Conservation (phyloP, 495 filamentous ascomycete species). For the Podospora fimiseda region DNA sequence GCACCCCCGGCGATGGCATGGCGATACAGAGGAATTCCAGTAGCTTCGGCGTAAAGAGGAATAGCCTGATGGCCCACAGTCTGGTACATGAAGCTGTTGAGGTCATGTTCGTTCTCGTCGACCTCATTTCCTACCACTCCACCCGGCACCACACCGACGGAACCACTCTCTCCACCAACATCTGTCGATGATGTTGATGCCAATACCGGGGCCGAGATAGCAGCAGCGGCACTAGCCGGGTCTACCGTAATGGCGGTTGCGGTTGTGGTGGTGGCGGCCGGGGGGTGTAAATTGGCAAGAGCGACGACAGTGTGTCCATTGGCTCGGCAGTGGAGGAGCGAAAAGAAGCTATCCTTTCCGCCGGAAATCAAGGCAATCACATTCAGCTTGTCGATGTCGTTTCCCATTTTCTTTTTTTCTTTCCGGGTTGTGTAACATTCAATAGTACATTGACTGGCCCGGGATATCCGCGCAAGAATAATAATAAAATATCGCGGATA, state of each 20-base stretch:
- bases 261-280: conserved; percentile 6
- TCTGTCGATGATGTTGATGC: not conserved
- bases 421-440: too few relatives aligned
- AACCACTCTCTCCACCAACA: not conserved
- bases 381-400: conserved; percentile 44
- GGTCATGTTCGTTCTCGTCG: conserved; percentile 51
- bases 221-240: conserved; percentile 14
- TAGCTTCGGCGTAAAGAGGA: conserved; percentile 72
- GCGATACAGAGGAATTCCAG: conserved; percentile 74
- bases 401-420: conserved; percentile 1
- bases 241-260: conserved; percentile 7
- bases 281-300: conserved; percentile 79
- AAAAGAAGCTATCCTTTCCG: conserved; percentile 94
- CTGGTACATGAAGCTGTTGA: conserved; percentile 99
- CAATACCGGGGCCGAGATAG: conserved; percentile 3
- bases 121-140: conserved; percentile 9
- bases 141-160: conserved; percentile 8
- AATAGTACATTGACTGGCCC: too few relatives aligned
- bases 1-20: conserved; percentile 63
- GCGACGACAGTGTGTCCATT: conserved; percentile 85
- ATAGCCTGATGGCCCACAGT: conserved; percentile 86
- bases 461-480: too few relatives aligned
- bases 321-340: conserved; percentile 77
- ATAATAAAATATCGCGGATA: too few relatives aligned
- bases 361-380: conserved; percentile 93